Evolutionary conservation across 768 basidiomycete species (phyloP), one percentile per base, ranked within the genome.

Genomic region (Kwoniella bestiolae): DNA sequence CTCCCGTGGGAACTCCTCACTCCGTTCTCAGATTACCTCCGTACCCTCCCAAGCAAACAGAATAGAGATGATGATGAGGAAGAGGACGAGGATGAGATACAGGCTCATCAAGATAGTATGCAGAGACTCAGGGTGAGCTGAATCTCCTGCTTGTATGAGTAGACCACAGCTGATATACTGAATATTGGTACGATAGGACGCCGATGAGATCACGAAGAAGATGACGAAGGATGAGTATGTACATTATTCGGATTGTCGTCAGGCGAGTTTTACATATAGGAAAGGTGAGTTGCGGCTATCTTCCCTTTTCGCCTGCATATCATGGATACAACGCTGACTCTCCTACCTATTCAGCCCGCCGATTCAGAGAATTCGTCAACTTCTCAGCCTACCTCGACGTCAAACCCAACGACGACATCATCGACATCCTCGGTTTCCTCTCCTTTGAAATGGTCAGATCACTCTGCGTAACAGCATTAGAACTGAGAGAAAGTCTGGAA

Each of bases 181-280:
- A 41, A 44, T 12, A 4, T 58, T 31, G n/a, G 18, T 14, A 32
- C 23, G 56, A 7, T 68, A 92, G 89, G 94, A 96, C 85, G 92
- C 93, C 2, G 94, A 98, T 81, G 92, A 94, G 68, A 90, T 92
- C 11, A 97, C 94, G 1, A 86, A 91, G 49, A 88, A 92, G 82
- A 98, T 97, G 94, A 94, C 93, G 7, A 86, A 91, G 72, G 94
- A 97, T 79, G 92, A 97, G 74, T 98, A 97, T 79, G 91, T 94
- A 65, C 93, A 94, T 77, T 96, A 96, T 78, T 94, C 94, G 3
- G 93, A 95, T 79, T 96, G 94, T 82, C 87, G 94, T 64, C 94
- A 96, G 80, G 94, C 94, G 0, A 92, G 92, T 16, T 98, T 97
- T 80, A 96, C 94, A 0, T 96, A 94, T 80, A 88, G 94, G 59